phyloP scores from a whole-genome alignment of 1,284 basidiomycete species.

The Ceratorhiza oryzae-sativae region DNA sequence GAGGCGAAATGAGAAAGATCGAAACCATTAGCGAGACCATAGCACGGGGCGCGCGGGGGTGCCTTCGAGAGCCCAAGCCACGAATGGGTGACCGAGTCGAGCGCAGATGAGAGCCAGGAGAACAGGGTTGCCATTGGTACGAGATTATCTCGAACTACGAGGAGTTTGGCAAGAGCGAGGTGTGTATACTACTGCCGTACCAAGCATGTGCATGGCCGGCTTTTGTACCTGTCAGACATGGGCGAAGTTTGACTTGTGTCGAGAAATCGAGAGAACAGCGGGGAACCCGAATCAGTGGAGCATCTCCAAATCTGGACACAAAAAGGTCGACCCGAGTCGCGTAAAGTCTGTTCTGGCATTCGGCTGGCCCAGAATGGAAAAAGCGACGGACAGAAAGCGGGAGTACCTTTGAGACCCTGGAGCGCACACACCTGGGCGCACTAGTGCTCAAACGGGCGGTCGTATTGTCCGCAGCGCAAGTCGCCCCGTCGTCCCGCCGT shows the following conservation, averaged over 20 bases:
- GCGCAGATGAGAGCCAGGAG: conserved; percentile 32
- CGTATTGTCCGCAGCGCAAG: conserved; percentile 20
- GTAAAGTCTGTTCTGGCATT: conserved; percentile 12
- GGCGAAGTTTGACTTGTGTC: background rate
- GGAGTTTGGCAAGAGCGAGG: conserved; percentile 9
- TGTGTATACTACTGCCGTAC: conserved; percentile 23
- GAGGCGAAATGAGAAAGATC: conserved; percentile 31
- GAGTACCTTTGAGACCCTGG: background rate
- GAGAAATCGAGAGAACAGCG: conserved; percentile 7
- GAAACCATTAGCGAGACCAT: background rate
- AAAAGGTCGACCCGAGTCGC: conserved; percentile 21
- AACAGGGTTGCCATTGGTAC: conserved; percentile 1
- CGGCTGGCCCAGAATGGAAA: conserved; percentile 10
- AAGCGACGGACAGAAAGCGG: conserved; percentile 24
- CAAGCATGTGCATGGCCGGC: background rate
- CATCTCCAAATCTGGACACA: conserved; percentile 24
- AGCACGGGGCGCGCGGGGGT: background rate
- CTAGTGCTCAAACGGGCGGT: background rate
- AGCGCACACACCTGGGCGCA: background rate
- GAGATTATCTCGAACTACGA: background rate
- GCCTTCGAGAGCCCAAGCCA: conserved; percentile 2
- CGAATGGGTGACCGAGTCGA: conserved; percentile 11
- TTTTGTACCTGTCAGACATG: conserved; percentile 18
- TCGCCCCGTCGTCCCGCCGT: background rate
- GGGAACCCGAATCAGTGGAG: conserved; percentile 22